Evolutionary conservation across 345 rosid species (phyloP).

Genomic region (Lumnitzera littorea): DNA sequence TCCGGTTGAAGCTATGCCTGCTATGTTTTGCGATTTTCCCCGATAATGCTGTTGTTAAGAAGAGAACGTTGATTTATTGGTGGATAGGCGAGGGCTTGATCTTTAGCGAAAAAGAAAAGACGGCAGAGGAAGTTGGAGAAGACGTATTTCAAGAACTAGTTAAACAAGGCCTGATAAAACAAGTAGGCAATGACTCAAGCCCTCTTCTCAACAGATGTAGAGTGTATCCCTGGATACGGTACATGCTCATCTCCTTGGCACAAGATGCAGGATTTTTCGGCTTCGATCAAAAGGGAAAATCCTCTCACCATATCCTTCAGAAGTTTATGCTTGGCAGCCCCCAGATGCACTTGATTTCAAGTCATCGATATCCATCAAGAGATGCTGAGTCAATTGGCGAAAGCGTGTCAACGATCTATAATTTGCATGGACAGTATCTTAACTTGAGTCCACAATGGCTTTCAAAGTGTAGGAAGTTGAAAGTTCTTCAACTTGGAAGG

Average conservation of each 20-base stretch:
- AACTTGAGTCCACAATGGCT: conserved; percentile 18
- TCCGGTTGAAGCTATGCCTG: too few relatives aligned
- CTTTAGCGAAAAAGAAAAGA: neutral
- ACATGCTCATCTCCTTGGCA: conserved; percentile 5
- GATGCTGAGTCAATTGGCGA: neutral
- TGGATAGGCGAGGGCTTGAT: conserved; percentile 1
- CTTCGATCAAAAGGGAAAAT: neutral
- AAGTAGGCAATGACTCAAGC: neutral
- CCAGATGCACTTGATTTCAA: neutral
- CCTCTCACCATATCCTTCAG: neutral
- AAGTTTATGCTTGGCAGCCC: conserved; percentile 1
- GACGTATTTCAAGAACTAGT: conserved; percentile 6
- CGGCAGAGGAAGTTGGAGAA: conserved; percentile 10
- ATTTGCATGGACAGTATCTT: conserved; percentile 17
- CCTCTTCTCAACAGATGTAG: conserved; percentile 6
- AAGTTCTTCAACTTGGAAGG: conserved; percentile 29
- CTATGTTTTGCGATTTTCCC: too few relatives aligned
- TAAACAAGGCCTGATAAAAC: neutral
- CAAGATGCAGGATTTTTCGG: neutral
- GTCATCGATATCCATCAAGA: neutral
- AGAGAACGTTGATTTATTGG: too few relatives aligned
- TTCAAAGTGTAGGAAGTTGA: conserved; percentile 13
- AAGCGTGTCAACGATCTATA: conserved; percentile 16
- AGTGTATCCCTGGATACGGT: conserved; percentile 10
- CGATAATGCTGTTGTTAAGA: too few relatives aligned